Conservation (phyloP, 1,284 basidiomycete species). For the Fomes fomentarius region DNA sequence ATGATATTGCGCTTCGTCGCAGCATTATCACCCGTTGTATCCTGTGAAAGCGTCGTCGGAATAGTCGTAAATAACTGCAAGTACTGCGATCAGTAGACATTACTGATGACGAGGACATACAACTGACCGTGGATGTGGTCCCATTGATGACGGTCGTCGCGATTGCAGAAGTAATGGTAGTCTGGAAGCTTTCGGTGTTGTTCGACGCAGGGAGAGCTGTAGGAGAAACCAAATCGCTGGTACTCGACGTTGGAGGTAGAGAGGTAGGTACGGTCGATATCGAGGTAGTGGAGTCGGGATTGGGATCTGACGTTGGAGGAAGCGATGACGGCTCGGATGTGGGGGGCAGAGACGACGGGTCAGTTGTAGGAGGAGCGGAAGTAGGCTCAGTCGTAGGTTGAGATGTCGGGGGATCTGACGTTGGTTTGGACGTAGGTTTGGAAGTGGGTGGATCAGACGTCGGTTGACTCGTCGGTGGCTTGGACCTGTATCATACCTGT, state of each 20-base stretch:
- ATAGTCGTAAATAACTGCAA: conserved; percentile 19
- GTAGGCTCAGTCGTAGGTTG: neutral
- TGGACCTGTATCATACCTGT: conserved; percentile 2
- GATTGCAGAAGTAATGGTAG: conserved; percentile 19
- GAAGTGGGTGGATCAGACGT: neutral
- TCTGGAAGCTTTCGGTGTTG: conserved; percentile 8
- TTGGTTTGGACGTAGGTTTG: neutral
- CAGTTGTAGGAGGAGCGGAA: neutral
- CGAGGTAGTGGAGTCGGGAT: conserved; percentile 13
- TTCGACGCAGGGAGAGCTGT: conserved; percentile 2
- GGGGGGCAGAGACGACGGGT: neutral
- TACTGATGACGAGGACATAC: neutral
- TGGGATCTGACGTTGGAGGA: neutral
- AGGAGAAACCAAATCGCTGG: conserved; percentile 14
- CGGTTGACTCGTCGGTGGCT: conserved; percentile 2
- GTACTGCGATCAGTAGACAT: neutral
- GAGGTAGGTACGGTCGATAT: conserved; percentile 11
- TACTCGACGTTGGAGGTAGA: conserved; percentile 14
- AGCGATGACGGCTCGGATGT: neutral
- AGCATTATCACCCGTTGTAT: neutral
- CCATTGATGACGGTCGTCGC: conserved; percentile 22
- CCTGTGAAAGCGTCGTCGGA: conserved; percentile 22
- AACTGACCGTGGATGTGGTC: conserved; percentile 17
- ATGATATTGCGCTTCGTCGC: conserved; percentile 44
- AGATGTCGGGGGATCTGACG: neutral